Evolutionary conservation across 768 basidiomycete species (phyloP), one percentile per base, ranked within the genome.

Genomic region (Pholiota conissans): DNA sequence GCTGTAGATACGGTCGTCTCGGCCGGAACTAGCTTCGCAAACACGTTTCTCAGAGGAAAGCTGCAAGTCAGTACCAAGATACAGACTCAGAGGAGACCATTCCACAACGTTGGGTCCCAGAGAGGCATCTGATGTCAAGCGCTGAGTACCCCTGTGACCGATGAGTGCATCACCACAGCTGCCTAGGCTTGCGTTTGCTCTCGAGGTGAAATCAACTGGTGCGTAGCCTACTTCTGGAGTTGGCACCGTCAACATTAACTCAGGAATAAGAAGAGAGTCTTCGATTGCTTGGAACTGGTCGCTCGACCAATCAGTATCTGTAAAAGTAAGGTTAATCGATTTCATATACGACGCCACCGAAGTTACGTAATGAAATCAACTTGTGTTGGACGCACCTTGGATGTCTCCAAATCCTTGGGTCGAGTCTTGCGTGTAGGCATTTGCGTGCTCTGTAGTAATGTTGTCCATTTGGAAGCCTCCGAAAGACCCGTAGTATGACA

Each of bases 231-330:
- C 56, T 46, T 74, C 70, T 28, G 73, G 73, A 16, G 72, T 73
- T 6, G 70, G 72, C 24, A 65, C 67, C 32, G 73, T 74, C 56
- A 74, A 58, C 34, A 67, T 70, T 24, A 74, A 62, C 47, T 64
- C 65, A 13, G 73, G 73, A 32, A 71, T 60, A 45, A 51, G 40
- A n/a, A 61, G 49, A 34, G 48, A 48, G 20, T 59, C 49, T 30
- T 62, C 51, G 14, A 58, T 51, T 27, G 55, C 37, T 42, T 58
- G 27, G 34, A 57, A 32, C 46, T 50, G 18, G 50, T 56, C 59
- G 10, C 18, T 49, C 14, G n/a, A 28, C 55, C 55, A 62, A 20
- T 32, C 48, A 39, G 60, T 37, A 59, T 57, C 61, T 62, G 52
- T 35, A 56, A 55, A 24, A 24, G 27, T 28, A 40, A 11, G 26